Evolutionary conservation across 2,329 filamentous ascomycete genomes (phyloP), one percentile per base, ranked within the genome.

Genomic region (Ascochyta fabae): DNA sequence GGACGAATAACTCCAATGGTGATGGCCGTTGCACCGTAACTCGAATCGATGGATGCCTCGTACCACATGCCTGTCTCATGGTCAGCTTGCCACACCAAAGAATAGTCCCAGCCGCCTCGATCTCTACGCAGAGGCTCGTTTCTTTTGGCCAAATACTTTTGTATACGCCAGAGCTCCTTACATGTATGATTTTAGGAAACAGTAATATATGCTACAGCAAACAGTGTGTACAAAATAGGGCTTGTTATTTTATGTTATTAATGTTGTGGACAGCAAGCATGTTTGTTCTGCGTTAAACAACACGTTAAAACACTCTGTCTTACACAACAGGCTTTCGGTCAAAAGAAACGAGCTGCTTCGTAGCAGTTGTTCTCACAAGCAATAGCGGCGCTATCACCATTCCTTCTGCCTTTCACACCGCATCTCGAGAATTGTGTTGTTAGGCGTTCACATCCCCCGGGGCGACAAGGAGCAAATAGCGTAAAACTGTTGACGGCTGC

Each of bases 371-470:
- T 40, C 50, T 59, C 59, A 61, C 59, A 63, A 66, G 64, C 67
- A 69, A 62, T 68, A 54, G 66, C 64, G 68, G 66, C 68, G 65
- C 44, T 49, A 51, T 60, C 46, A 62, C 65, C 49, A 56, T 63
- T 55, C 62, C 61, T 39, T 58, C 62, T 66, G 53, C 56, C 61
- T 53, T 68, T 67, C 66, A 69, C 65, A 71, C 41, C 61, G 59
- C 51, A 65, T 71, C 65, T 69, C 66, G 69, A 71, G 68, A 70
- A 69, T 64, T 68, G 56, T 69, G 66, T 53, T 48, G n/a, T 60
- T 42, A 59, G 56, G 55, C 60, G 33, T 59, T 15, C 36, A 51
- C 53, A 49, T 33, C 44, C 38, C 40, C 42, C 29, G 42, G 48
- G 19, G 26, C 42, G 39, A 52, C 44, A 56, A 48, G 16, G 44